Evolutionary conservation across 129 eudicot species (phyloP).

Genomic region (Smallanthus sonchifolius): DNA sequence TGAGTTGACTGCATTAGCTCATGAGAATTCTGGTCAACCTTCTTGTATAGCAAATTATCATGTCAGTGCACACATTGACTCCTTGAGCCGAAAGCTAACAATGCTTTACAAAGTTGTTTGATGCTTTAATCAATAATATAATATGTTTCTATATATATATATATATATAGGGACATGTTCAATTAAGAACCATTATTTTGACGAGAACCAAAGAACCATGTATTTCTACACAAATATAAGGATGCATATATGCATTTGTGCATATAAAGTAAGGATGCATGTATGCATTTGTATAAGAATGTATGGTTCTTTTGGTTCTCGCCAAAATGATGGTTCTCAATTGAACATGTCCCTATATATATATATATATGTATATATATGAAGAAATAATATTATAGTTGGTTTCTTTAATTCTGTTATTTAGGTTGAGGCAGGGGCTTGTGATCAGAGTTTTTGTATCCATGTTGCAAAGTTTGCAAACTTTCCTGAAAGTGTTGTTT

Average conservation of each 20-base stretch:
- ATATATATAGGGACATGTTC: no score
- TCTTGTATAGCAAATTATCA: constrained; percentile 82
- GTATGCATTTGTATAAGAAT: no score
- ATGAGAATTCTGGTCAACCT: constrained; percentile 44
- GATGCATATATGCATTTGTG: no score
- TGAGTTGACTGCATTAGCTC: constrained; percentile 94
- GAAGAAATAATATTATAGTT: neutral
- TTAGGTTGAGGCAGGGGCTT: constrained; percentile 94
- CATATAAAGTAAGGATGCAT: no score
- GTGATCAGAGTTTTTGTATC: constrained; percentile 98
- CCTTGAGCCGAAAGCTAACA: constrained; percentile 79
- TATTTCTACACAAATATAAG: no score
- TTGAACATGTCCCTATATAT: no score
- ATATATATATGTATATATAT: no score
- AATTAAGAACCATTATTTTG: no score
- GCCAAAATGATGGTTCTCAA: no score
- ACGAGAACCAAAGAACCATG: no score
- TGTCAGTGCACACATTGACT: constrained; percentile 95
- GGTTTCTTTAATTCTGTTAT: neutral
- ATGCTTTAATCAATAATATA: neutral
- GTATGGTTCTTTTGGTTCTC: no score
- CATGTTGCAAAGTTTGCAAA: constrained; percentile 98
- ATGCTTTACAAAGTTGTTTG: constrained; percentile 91
- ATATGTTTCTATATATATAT: no score
- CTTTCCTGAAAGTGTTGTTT: constrained; percentile 85